phyloP scores from a whole-genome alignment of 441 rosid species.

The Geranium incanum region DNA sequence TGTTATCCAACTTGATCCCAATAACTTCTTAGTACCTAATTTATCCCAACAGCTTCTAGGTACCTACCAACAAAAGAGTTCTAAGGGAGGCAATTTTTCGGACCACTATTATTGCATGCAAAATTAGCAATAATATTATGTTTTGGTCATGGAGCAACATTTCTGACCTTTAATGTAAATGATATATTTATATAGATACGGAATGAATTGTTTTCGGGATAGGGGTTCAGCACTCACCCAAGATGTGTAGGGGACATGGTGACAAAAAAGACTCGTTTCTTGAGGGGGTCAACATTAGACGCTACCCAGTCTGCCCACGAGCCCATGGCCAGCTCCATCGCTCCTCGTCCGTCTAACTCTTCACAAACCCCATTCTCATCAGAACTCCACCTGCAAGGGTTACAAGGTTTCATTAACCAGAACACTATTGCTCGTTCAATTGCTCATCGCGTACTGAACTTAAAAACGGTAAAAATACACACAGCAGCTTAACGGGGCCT shows the following conservation, averaged over 20 bases:
- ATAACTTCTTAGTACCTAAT: not conserved
- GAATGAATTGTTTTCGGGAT: not conserved
- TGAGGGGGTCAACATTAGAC: conserved; percentile 38
- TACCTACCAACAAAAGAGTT: not conserved
- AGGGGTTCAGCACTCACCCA: conserved; percentile 36
- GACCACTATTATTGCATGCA: not conserved
- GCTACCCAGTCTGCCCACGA: conserved; percentile 88
- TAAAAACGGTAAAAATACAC: conserved; percentile 17
- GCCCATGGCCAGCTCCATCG: conserved; percentile 87
- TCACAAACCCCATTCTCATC: conserved; percentile 62
- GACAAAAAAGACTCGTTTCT: conserved; percentile 60
- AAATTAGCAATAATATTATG: not conserved
- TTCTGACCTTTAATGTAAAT: conserved; percentile 2
- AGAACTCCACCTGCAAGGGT: conserved; percentile 67
- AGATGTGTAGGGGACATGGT: conserved; percentile 95
- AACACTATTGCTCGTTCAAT: not conserved
- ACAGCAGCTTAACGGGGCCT: conserved; percentile 80
- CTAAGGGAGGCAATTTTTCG: not conserved
- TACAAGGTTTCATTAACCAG: conserved; percentile 8
- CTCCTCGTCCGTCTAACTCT: conserved; percentile 61
- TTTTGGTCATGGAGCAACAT: conserved; percentile 1
- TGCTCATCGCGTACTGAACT: not conserved
- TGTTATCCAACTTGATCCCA: not conserved
- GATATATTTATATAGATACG: not conserved
- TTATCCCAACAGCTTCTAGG: not conserved